A percentile compares a stretch with the other conserved stretches of the same genome.
phyloP scores from a whole-genome alignment of 306 rosid genomes.

The Vachellia pachyceras region DNA sequence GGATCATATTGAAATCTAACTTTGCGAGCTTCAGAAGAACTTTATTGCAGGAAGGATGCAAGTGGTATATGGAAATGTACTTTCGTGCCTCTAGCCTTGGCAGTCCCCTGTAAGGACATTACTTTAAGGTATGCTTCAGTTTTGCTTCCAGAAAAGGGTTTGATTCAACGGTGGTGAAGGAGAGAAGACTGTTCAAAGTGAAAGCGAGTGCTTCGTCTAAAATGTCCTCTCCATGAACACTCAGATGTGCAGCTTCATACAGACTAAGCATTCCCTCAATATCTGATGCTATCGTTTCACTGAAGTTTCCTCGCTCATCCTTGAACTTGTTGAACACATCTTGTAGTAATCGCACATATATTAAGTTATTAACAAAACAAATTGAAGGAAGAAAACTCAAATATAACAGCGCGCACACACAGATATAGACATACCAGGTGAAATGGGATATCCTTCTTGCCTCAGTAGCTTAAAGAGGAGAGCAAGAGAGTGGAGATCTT shows the following conservation, averaged over 20 bases:
- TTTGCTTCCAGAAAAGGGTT: constrained; percentile 34
- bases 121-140: constrained; percentile 37
- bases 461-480: too few relatives aligned
- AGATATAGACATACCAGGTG: too few relatives aligned
- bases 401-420: too few relatives aligned
- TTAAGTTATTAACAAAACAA: too few relatives aligned
- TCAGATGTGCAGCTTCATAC: constrained; percentile 51
- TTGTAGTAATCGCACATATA: too few relatives aligned
- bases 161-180: neutral
- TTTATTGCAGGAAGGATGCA: constrained; percentile 41
- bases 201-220: constrained; percentile 51
- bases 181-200: neutral
- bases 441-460: too few relatives aligned
- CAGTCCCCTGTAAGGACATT: constrained; percentile 41
- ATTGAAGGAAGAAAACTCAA: too few relatives aligned
- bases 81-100: constrained; percentile 43
- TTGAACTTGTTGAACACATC: too few relatives aligned
- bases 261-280: constrained; percentile 47
- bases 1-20: constrained; percentile 56
- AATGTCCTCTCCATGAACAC: constrained; percentile 47
- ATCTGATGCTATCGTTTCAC: constrained; percentile 2
- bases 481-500: too few relatives aligned
- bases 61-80: constrained; percentile 43
- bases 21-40: constrained; percentile 48
- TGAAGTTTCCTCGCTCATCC: constrained; percentile 38